phyloP scores from a whole-genome alignment of 1,284 basidiomycete species.

The Pyrrhoderma noxium region DNA sequence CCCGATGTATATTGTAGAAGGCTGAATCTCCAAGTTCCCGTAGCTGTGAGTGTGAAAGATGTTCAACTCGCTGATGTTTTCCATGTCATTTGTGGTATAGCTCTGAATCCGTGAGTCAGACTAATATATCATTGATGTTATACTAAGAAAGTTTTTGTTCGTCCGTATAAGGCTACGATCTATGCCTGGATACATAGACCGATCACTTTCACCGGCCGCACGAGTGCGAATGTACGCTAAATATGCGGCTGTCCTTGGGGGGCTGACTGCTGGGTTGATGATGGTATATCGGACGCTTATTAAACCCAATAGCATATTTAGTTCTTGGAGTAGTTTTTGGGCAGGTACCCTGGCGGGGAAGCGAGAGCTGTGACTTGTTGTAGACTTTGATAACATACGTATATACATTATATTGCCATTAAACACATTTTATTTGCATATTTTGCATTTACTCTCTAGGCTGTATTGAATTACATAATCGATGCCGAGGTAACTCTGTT shows the following conservation, averaged over 20 bases:
- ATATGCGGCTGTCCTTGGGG: slow-evolving; percentile 61
- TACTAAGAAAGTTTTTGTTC: slow-evolving; percentile 11
- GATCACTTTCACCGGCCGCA: slow-evolving; percentile 59
- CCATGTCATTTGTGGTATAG: slow-evolving; percentile 77
- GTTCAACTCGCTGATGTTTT: slow-evolving; percentile 87
- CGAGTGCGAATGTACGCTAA: slow-evolving; percentile 63
- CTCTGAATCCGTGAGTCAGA: slow-evolving; percentile 74
- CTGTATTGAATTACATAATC: neutral
- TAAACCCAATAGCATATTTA: slow-evolving; percentile 48
- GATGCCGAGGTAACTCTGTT: neutral
- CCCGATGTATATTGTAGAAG: slow-evolving; percentile 94
- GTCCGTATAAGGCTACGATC: slow-evolving; percentile 48
- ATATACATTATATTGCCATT: slow-evolving; percentile 4
- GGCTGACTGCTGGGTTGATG: slow-evolving; percentile 59
- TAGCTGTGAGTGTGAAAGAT: slow-evolving; percentile 83
- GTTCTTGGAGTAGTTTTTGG: slow-evolving; percentile 51
- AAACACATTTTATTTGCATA: neutral
- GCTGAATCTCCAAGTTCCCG: slow-evolving; percentile 79
- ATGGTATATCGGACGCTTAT: slow-evolving; percentile 61
- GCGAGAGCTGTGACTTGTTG: slow-evolving; percentile 28
- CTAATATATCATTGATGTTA: slow-evolving; percentile 19
- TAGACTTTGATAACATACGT: too few species aligned
- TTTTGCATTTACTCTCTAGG: neutral
- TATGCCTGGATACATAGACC: slow-evolving; percentile 73
- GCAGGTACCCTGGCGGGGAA: slow-evolving; percentile 51